A percentile compares a stretch with the other conserved stretches of the same genome.
Conservation (phyloP, 1,139 yeast genomes). For the Spathaspora sp. region DNA sequence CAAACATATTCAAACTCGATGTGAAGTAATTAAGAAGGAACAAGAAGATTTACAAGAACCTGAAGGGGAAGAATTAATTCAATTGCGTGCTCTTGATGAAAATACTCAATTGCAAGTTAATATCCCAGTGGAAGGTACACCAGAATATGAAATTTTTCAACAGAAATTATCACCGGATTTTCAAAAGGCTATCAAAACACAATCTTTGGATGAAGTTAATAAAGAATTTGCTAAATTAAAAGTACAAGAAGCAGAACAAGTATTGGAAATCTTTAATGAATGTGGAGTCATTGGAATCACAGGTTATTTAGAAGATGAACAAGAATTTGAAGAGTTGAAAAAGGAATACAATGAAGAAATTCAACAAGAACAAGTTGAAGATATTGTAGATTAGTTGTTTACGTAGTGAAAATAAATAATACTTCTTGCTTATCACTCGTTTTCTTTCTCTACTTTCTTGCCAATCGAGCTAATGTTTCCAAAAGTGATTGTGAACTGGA, state of each 20-base stretch:
- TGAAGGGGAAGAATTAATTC: slow-evolving; percentile 72
- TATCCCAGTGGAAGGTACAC: slow-evolving; percentile 59
- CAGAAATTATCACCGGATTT: slow-evolving; percentile 59
- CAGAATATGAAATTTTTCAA: slow-evolving; percentile 54
- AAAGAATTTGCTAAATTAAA: slow-evolving; percentile 76
- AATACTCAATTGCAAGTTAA: slow-evolving; percentile 70
- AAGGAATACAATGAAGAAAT: slow-evolving; percentile 40
- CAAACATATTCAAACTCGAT: slow-evolving; percentile 71
- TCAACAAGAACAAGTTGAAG: slow-evolving; percentile 17
- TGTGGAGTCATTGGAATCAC: slow-evolving; percentile 84
- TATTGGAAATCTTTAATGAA: slow-evolving; percentile 72
- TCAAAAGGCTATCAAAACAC: slow-evolving; percentile 74
- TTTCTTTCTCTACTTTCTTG: slow-evolving; percentile 18
- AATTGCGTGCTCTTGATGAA: slow-evolving; percentile 85
- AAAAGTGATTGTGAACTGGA: slow-evolving; percentile 25
- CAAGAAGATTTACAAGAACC: slow-evolving; percentile 33
- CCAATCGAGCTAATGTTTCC: slow-evolving; percentile 41
- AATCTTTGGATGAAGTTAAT: slow-evolving; percentile 75
- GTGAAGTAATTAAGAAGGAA: slow-evolving; percentile 60
- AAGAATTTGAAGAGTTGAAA: slow-evolving; percentile 65
- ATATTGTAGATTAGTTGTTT: slow-evolving; percentile 25
- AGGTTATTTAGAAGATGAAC: slow-evolving; percentile 73
- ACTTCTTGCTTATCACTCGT: neutral
- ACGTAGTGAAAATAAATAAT: neutral
- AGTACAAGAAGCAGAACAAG: slow-evolving; percentile 76